phyloP scores from a whole-genome alignment of 305 asterid genomes.

The Plantago lanceolata region DNA sequence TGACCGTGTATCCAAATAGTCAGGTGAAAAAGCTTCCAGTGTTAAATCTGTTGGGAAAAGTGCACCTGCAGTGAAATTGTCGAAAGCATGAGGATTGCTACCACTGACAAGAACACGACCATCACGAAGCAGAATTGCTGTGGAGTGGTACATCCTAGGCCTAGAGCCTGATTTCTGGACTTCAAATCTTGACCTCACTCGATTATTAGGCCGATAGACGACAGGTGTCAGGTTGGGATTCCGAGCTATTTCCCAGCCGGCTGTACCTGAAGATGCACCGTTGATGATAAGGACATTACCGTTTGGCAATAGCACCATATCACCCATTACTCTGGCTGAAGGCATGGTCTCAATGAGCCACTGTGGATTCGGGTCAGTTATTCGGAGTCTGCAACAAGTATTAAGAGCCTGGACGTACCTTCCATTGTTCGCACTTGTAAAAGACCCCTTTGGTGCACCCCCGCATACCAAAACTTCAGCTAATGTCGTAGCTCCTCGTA shows the following conservation, averaged over 20 bases:
- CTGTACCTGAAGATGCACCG: slow-evolving; percentile 52
- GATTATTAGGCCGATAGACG: slow-evolving; percentile 37
- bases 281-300: slow-evolving; percentile 57
- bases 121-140: slow-evolving; percentile 49
- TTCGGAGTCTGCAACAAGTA: slow-evolving; percentile 55
- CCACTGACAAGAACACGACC: slow-evolving; percentile 60
- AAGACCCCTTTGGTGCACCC: slow-evolving; percentile 61
- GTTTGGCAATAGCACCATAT: slow-evolving; percentile 56
- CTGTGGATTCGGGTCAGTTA: slow-evolving; percentile 44
- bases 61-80: slow-evolving; percentile 24
- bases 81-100: slow-evolving; percentile 44
- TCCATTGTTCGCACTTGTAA: slow-evolving; percentile 25
- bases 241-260: slow-evolving; percentile 56
- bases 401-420: slow-evolving; percentile 38
- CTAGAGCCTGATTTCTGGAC: slow-evolving; percentile 32
- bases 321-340: slow-evolving; percentile 63
- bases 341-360: slow-evolving; percentile 82
- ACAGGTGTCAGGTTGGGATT: slow-evolving; percentile 44
- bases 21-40: slow-evolving; percentile 47
- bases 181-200: slow-evolving; percentile 36
- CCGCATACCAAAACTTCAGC: slow-evolving; percentile 63
- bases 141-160: slow-evolving; percentile 66
- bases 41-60: slow-evolving; percentile 50
- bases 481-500: slow-evolving; percentile 6
- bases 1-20: slow-evolving; percentile 31